Evolutionary conservation across 176 grass and related monocot species (phyloP).

Genomic region (Oryza glaberrima): DNA sequence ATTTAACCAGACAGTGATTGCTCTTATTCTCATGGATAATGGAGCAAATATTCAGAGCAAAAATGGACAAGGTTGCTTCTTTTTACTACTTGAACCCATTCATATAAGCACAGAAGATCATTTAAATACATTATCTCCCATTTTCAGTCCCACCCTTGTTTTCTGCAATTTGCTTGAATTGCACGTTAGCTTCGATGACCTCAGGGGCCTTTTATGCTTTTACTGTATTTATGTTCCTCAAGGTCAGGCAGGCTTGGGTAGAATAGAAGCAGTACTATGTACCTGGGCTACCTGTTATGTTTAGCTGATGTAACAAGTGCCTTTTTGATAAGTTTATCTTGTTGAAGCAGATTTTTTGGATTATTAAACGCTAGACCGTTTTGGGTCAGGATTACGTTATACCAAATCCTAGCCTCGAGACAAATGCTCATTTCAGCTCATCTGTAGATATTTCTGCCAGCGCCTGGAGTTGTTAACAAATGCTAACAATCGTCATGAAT

Average conservation of each 20-base stretch:
- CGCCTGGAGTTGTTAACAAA: neutral
- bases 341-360: neutral
- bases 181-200: neutral
- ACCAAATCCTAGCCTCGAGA: neutral
- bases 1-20: conserved; percentile 98
- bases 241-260: neutral
- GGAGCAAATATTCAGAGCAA: conserved; percentile 83
- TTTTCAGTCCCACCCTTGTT: neutral
- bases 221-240: neutral
- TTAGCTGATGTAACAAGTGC: neutral
- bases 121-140: neutral
- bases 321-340: neutral
- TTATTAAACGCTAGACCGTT: neutral
- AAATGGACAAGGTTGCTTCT: conserved; percentile 87
- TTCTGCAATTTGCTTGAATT: neutral
- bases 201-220: neutral
- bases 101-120: neutral
- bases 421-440: neutral
- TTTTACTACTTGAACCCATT: conserved; percentile 4
- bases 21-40: conserved; percentile 86
- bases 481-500: neutral
- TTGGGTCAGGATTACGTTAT: neutral
- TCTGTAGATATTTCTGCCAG: neutral
- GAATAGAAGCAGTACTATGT: neutral
- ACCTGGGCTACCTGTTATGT: neutral